Evolutionary conservation across 805 yeast genomes (phyloP).

Genomic region (Jamesozyma rosinii): DNA sequence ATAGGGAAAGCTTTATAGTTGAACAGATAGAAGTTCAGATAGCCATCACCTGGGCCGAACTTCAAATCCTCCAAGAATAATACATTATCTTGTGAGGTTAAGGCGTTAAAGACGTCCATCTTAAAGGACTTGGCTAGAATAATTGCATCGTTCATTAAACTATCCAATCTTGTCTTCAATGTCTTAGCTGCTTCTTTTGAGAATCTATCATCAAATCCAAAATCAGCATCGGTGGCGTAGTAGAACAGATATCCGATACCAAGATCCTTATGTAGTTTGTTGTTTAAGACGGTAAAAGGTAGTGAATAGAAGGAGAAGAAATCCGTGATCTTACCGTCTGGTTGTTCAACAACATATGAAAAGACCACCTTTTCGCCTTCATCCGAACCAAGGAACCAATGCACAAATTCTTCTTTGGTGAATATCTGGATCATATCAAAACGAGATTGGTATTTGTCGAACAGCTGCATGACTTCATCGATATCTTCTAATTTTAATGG

Average conservation of each 20-base stretch:
- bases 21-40: constrained; percentile 81
- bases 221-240: constrained; percentile 67
- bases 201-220: constrained; percentile 32
- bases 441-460: constrained; percentile 52
- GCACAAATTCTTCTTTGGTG: constrained; percentile 47
- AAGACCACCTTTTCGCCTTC: constrained; percentile 46
- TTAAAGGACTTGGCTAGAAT: constrained; percentile 54
- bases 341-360: constrained; percentile 63
- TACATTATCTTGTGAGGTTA: constrained; percentile 83
- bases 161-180: constrained; percentile 50
- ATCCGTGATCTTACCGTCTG: constrained; percentile 61
- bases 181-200: constrained; percentile 34
- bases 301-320: constrained; percentile 82
- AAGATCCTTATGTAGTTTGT: constrained; percentile 52
- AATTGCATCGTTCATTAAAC: constrained; percentile 64
- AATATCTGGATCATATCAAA: constrained; percentile 70
- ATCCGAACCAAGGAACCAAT: constrained; percentile 66
- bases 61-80: constrained; percentile 72
- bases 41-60: constrained; percentile 92
- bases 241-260: constrained; percentile 85
- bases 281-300: constrained; percentile 74
- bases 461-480: constrained; percentile 50
- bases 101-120: constrained; percentile 89
- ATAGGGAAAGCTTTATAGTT: constrained; percentile 79
- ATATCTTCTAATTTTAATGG: constrained; percentile 51